phyloP scores from a whole-genome alignment of 163 green algal genomes.

The Scenedesmus sp. region DNA sequence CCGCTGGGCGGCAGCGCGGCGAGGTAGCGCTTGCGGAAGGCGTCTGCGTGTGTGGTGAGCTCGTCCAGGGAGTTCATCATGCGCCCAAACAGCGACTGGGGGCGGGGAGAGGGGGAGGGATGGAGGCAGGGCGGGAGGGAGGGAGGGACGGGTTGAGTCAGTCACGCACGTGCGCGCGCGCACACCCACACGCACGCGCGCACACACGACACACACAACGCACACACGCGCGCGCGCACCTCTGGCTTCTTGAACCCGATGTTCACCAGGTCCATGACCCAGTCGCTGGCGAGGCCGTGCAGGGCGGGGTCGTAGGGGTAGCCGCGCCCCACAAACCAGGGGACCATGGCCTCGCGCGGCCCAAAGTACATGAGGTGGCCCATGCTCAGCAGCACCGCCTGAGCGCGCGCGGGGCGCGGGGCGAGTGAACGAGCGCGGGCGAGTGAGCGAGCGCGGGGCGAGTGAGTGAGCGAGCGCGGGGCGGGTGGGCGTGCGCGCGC shows the following conservation, averaged over 20 bases:
- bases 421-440: too few species aligned
- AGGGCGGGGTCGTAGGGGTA: slow-evolving; percentile 60
- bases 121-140: too few species aligned
- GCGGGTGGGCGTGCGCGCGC: too few species aligned
- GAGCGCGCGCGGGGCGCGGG: too few species aligned
- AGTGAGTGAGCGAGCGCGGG: too few species aligned
- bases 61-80: slow-evolving; percentile 42
- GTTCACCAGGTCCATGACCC: slow-evolving; percentile 69
- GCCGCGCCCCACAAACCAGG: slow-evolving; percentile 61
- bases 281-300: slow-evolving; percentile 62
- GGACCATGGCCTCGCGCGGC: slow-evolving; percentile 42
- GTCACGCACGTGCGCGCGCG: too few species aligned
- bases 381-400: slow-evolving; percentile 62
- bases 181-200: too few species aligned
- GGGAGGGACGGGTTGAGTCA: too few species aligned
- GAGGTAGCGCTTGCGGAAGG: slow-evolving; percentile 31
- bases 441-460: too few species aligned
- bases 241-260: slow-evolving; percentile 59
- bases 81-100: slow-evolving; percentile 18
- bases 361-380: slow-evolving; percentile 65
- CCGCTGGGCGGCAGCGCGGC: background rate
- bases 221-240: background rate
- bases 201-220: background rate
- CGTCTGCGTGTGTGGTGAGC: slow-evolving; percentile 4
- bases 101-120: background rate